phyloP scores from a whole-genome alignment of 2,329 filamentous ascomycete genomes.

The Aphanoascus verrucosus region DNA sequence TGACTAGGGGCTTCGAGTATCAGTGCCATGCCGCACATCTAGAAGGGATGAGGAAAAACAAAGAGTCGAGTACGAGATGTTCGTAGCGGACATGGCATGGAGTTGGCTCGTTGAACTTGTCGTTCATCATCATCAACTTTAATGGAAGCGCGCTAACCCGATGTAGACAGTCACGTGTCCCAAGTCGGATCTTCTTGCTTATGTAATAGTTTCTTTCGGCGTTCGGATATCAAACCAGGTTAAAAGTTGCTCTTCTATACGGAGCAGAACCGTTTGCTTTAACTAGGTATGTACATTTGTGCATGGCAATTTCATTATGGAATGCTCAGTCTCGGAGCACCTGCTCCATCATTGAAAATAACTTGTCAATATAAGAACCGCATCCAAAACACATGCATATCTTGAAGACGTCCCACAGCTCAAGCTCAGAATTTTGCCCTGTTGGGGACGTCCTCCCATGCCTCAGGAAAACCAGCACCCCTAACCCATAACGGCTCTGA shows the following conservation, averaged over 20 bases:
- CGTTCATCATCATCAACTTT: neutral
- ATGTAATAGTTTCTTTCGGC: too few relatives aligned
- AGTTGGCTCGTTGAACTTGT: neutral
- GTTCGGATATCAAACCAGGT: too few relatives aligned
- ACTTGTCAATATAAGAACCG: too few relatives aligned
- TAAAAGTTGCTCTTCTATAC: too few relatives aligned
- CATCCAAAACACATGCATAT: too few relatives aligned
- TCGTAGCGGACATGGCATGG: neutral
- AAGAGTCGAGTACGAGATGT: neutral
- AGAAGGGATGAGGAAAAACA: neutral
- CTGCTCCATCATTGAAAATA: too few relatives aligned
- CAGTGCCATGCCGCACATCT: neutral
- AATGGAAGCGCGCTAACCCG: neutral
- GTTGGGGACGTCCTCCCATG: constrained; percentile 26
- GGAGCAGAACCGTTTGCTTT: too few relatives aligned
- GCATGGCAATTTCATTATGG: too few relatives aligned
- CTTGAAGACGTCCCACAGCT: too few relatives aligned
- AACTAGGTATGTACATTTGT: too few relatives aligned
- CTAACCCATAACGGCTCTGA: constrained; percentile 29
- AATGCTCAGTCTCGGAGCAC: too few relatives aligned
- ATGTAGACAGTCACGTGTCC: neutral
- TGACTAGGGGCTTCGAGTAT: neutral
- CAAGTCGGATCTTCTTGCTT: neutral
- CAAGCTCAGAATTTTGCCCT: neutral
- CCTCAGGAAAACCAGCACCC: constrained; percentile 34